phyloP scores from a whole-genome alignment of 495 filamentous ascomycete species.

The Daldinia decipiens region DNA sequence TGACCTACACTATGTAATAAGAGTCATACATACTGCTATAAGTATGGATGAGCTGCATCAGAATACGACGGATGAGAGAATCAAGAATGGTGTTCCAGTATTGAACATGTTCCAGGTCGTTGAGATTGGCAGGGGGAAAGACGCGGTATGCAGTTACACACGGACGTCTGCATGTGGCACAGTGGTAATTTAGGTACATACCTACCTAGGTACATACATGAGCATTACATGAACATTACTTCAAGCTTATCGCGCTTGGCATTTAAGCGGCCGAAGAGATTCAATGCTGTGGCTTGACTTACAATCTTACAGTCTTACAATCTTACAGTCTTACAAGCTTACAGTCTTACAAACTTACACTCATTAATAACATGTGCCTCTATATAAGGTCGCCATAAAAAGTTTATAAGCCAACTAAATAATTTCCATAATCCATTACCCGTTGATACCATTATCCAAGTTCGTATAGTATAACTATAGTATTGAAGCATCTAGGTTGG shows the following conservation, averaged over 20 bases:
- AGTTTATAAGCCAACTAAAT: background rate
- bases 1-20: too few relatives aligned
- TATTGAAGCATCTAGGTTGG: conserved; percentile 2
- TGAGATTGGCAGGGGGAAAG: conserved; percentile 26
- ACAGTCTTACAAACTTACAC: too few relatives aligned
- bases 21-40: too few relatives aligned
- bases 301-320: too few relatives aligned
- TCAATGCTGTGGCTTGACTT: conserved; percentile 3
- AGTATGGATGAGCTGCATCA: conserved; percentile 12
- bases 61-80: conserved; percentile 21
- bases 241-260: conserved; percentile 21
- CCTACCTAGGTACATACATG: background rate
- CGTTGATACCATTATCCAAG: background rate
- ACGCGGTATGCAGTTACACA: conserved; percentile 6
- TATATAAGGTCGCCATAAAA: background rate
- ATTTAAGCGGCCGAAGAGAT: background rate
- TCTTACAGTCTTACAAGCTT: too few relatives aligned
- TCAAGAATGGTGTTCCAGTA: conserved; percentile 2
- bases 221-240: background rate
- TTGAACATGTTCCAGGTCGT: conserved; percentile 22
- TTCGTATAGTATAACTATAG: background rate
- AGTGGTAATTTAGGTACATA: background rate
- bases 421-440: background rate
- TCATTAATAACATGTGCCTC: too few relatives aligned
- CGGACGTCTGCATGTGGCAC: background rate